Conservation (phyloP, 139 green algal genomes). For the Nannochloris sp. region DNA sequence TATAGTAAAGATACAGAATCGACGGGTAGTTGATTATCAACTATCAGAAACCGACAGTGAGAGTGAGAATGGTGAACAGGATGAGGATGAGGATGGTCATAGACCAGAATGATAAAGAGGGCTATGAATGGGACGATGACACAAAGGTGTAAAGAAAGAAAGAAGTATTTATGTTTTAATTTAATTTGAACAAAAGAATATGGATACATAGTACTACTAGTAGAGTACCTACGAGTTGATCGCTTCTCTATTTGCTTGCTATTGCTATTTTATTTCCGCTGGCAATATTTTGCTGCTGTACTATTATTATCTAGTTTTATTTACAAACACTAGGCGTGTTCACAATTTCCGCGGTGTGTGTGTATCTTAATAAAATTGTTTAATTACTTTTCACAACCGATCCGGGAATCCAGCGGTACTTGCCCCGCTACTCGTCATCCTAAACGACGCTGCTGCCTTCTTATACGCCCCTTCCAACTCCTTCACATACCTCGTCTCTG, state of each 20-base stretch:
- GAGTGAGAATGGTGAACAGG: background rate
- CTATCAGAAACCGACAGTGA: constrained; percentile 11
- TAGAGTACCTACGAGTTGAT: no score
- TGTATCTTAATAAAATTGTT: no score
- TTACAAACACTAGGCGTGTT: no score
- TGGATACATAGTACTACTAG: no score
- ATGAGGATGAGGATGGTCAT: background rate
- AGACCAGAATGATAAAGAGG: background rate
- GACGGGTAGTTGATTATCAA: constrained; percentile 17
- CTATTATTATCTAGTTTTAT: no score
- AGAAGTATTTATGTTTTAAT: background rate
- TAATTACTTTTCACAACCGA: no score
- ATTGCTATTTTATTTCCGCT: no score
- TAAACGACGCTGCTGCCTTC: background rate
- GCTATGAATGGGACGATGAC: background rate
- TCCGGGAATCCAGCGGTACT: background rate
- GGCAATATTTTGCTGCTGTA: no score
- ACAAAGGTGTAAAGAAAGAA: background rate
- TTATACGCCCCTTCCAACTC: background rate
- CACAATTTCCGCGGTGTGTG: no score
- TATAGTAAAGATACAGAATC: constrained; percentile 22
- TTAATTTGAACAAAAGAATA: background rate
- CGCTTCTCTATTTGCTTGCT: no score
- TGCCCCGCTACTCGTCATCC: background rate
- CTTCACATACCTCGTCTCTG: constrained; percentile 42